Conservation (phyloP, 2,329 filamentous ascomycete genomes). For the Diplodia corticola region DNA sequence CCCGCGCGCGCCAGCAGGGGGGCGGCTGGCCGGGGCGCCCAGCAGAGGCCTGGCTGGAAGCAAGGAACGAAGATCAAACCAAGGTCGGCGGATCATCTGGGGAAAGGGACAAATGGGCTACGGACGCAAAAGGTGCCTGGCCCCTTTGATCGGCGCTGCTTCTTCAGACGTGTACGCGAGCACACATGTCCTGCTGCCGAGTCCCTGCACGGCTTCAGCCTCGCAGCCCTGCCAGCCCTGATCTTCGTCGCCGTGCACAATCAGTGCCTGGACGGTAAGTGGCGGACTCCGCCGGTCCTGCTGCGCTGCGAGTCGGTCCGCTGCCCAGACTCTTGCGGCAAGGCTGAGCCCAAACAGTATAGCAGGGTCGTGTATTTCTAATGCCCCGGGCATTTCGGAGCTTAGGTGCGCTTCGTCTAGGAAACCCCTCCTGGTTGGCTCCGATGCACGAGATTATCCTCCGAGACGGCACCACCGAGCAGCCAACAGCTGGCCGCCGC, state of each 20-base stretch:
- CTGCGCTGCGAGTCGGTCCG: background rate
- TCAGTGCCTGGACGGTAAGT: too few species aligned
- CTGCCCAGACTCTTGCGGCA: background rate
- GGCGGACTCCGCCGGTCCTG: too few species aligned
- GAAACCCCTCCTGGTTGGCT: background rate
- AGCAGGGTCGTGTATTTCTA: background rate
- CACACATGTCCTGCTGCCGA: background rate
- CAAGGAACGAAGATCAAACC: constrained; percentile 16
- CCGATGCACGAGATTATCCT: background rate
- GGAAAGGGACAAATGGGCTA: constrained; percentile 1
- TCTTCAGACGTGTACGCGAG: constrained; percentile 4
- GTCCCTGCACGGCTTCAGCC: background rate
- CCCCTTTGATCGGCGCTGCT: constrained; percentile 13
- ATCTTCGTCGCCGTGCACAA: too few species aligned
- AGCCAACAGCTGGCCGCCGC: background rate
- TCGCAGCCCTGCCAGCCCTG: background rate
- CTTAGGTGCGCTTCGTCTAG: background rate
- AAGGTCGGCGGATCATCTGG: constrained; percentile 11
- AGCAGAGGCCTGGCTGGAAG: background rate
- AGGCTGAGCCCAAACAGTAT: too few species aligned
- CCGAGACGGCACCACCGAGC: background rate
- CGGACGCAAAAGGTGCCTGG: constrained; percentile 1
- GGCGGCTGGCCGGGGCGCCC: background rate
- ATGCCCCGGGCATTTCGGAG: background rate
- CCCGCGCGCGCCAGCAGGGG: constrained; percentile 5